Conservation (phyloP, 495 filamentous ascomycete genomes). For the Hypomontagnella monticulosa region DNA sequence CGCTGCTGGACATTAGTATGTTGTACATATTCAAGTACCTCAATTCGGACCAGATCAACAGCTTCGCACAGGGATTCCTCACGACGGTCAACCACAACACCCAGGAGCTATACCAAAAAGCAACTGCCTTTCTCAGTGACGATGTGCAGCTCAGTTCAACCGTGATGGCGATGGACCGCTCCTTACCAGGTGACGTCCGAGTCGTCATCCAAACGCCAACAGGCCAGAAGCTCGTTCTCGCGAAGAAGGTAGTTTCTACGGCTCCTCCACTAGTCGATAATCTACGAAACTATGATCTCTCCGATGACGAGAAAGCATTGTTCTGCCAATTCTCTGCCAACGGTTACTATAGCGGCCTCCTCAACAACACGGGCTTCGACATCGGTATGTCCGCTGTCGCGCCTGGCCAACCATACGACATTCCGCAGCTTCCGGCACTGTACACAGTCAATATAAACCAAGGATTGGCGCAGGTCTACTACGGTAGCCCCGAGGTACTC, state of each 20-base stretch:
- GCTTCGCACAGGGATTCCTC: conserved; percentile 40
- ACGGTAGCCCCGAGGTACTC: no score
- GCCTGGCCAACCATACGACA: no score
- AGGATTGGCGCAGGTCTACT: no score
- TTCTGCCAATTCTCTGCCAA: conserved; percentile 52
- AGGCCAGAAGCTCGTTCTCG: conserved; percentile 51
- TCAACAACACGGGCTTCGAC: conserved; percentile 50
- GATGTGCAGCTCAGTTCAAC: conserved; percentile 46
- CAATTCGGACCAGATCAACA: conserved; percentile 24
- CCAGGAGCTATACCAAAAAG: conserved; percentile 55
- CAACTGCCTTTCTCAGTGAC: conserved; percentile 40
- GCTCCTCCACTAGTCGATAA: conserved; percentile 53
- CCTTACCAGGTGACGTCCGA: conserved; percentile 32
- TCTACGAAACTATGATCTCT: conserved; percentile 50
- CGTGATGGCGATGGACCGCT: conserved; percentile 46
- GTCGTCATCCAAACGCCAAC: conserved; percentile 49
- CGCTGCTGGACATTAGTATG: conserved; percentile 40
- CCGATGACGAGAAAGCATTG: conserved; percentile 45
- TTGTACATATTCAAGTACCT: conserved; percentile 46
- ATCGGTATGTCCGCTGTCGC: background rate
- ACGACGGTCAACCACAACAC: conserved; percentile 50
- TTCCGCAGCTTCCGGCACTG: no score
- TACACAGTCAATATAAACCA: no score
- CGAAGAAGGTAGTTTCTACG: conserved; percentile 58
- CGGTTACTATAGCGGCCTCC: conserved; percentile 57